phyloP scores from a whole-genome alignment of 495 filamentous ascomycete genomes.

The Choiromyces venosus region DNA sequence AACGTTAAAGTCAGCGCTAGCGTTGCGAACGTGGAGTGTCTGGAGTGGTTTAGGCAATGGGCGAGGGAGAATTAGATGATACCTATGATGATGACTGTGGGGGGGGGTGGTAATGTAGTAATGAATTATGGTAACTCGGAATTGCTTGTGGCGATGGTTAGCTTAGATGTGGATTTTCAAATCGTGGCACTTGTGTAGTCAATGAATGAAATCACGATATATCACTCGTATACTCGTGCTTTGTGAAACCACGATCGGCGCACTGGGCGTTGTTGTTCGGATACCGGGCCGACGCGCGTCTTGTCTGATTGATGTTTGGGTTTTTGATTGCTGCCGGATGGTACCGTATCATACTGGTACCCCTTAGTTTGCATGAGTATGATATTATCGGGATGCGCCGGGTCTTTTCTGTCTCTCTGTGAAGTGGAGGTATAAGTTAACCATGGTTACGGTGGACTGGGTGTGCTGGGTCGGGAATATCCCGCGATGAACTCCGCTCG shows the following conservation, averaged over 20 bases:
- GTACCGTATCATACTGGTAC: too few relatives aligned
- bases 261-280: neutral
- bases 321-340: too few relatives aligned
- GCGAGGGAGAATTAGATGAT: conserved; percentile 44
- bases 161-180: neutral
- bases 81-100: neutral
- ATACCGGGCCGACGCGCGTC: neutral
- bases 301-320: neutral
- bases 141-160: neutral
- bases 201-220: neutral
- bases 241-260: neutral
- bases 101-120: neutral
- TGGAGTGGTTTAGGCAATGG: conserved; percentile 82
- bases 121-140: neutral
- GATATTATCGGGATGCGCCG: too few relatives aligned
- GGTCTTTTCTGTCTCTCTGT: too few relatives aligned
- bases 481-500: too few relatives aligned
- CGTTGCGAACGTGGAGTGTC: conserved; percentile 74
- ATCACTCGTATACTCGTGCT: neutral
- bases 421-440: too few relatives aligned
- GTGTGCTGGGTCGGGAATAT: too few relatives aligned
- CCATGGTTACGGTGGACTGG: too few relatives aligned
- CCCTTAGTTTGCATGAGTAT: too few relatives aligned
- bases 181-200: too few relatives aligned
- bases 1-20: conserved; percentile 79